These are phyloP conservation scores for Aspergillus funiculosus DNA, from an alignment of 495 filamentous ascomycete species.

Conservation along the genomic window DNA sequence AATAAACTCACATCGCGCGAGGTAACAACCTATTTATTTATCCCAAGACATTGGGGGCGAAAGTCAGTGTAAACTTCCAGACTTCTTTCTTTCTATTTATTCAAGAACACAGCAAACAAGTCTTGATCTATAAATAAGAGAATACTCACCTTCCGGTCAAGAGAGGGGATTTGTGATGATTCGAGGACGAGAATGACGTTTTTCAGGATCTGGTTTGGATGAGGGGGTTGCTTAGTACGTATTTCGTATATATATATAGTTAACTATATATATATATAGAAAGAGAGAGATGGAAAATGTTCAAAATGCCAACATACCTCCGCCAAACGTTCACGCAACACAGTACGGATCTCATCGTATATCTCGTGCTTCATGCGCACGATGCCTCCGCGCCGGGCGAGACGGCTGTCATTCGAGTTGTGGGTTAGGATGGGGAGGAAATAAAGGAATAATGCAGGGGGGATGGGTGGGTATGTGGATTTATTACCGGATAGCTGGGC, in stretches of 20 bases:
- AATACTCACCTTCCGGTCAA: conserved; percentile 17
- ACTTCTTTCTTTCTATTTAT: too few relatives aligned
- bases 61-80: too few relatives aligned
- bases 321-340: conserved; percentile 48
- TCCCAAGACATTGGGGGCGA: too few relatives aligned
- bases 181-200: conserved; percentile 18
- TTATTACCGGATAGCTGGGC: conserved; percentile 60
- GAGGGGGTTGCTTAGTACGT: background rate
- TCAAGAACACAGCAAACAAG: too few relatives aligned
- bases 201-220: conserved; percentile 15
- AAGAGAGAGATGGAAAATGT: background rate
- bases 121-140: too few relatives aligned
- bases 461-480: too few relatives aligned
- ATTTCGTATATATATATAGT: too few relatives aligned
- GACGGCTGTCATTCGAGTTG: conserved; percentile 53
- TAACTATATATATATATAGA: background rate
- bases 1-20: conserved; percentile 53
- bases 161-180: background rate
- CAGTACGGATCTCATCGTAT: conserved; percentile 62
- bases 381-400: conserved; percentile 74
- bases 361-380: conserved; percentile 62
- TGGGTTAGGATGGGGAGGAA: background rate
- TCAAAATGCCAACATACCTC: conserved; percentile 35
- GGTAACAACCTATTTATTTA: conserved; percentile 52
- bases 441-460: too few relatives aligned